phyloP scores from a whole-genome alignment of 345 rosid genomes.

The Brassica incana region DNA sequence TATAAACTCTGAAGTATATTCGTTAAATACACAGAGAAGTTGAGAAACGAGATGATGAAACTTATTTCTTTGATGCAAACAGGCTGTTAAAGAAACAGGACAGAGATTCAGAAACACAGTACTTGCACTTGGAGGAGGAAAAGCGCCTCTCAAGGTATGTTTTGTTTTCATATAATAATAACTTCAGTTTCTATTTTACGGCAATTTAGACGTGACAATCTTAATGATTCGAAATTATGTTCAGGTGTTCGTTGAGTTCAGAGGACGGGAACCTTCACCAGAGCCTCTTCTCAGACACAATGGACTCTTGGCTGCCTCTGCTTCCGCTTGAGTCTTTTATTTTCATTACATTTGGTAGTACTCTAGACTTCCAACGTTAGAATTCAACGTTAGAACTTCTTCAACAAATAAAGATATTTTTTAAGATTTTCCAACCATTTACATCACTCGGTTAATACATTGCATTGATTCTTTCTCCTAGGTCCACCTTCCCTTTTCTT shows the following conservation, averaged over 20 bases:
- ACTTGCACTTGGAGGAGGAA: slow-evolving; percentile 97
- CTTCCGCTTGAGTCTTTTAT: slow-evolving; percentile 38
- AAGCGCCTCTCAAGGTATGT: slow-evolving; percentile 71
- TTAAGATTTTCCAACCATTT: slow-evolving; percentile 14
- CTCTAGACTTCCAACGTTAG: not conserved
- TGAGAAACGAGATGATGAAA: not conserved
- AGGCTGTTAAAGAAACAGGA: slow-evolving; percentile 93
- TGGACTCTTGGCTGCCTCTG: slow-evolving; percentile 54
- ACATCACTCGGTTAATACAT: slow-evolving; percentile 16
- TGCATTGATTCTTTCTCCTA: not conserved
- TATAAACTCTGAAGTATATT: slow-evolving; percentile 24
- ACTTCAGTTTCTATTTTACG: not conserved
- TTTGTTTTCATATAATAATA: not conserved
- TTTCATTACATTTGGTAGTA: not conserved
- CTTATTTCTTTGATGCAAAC: slow-evolving; percentile 21
- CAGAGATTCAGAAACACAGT: slow-evolving; percentile 80
- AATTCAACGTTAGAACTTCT: not conserved
- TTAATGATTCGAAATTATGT: not conserved
- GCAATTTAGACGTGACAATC: not conserved
- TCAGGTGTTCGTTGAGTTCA: slow-evolving; percentile 87
- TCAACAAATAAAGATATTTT: slow-evolving; percentile 17
- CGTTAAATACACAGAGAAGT: not conserved
- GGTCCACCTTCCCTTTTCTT: not conserved
- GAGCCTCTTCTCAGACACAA: slow-evolving; percentile 88
- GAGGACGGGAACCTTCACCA: slow-evolving; percentile 96